phyloP scores from a whole-genome alignment of 169 alveolate species.

The Eimeria necatrix region DNA sequence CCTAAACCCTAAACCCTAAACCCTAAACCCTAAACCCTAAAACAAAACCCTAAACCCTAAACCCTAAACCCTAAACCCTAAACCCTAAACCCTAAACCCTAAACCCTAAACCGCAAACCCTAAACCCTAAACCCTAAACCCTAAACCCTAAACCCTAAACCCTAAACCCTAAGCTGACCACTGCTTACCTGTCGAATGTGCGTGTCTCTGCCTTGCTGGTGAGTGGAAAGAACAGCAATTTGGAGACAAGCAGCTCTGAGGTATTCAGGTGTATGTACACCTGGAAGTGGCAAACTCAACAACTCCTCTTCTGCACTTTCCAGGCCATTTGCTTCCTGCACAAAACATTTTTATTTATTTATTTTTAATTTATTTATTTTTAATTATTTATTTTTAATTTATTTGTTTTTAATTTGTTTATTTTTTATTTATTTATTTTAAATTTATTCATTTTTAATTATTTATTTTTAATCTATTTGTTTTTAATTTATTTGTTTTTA shows the following conservation, averaged over 20 bases:
- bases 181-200: conserved; percentile 89
- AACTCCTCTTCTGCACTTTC: background rate
- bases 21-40: too few species aligned
- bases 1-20: too few species aligned
- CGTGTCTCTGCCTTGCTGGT: conserved; percentile 91
- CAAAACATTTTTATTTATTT: too few species aligned
- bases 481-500: too few species aligned
- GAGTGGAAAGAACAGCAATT: conserved; percentile 89
- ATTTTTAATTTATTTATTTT: too few species aligned
- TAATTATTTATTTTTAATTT: too few species aligned
- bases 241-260: conserved; percentile 88
- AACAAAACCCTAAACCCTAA: conserved; percentile 76
- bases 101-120: background rate
- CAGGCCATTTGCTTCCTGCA: background rate
- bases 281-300: background rate
- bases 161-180: background rate
- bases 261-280: conserved; percentile 83
- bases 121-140: conserved; percentile 13
- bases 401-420: too few species aligned
- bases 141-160: background rate
- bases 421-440: too few species aligned
- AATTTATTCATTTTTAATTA: too few species aligned
- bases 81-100: background rate
- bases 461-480: too few species aligned
- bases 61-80: background rate